Base-by-base conservation (phyloP, 257 asterid species). In the Nicotiana benthamiana region DNA sequence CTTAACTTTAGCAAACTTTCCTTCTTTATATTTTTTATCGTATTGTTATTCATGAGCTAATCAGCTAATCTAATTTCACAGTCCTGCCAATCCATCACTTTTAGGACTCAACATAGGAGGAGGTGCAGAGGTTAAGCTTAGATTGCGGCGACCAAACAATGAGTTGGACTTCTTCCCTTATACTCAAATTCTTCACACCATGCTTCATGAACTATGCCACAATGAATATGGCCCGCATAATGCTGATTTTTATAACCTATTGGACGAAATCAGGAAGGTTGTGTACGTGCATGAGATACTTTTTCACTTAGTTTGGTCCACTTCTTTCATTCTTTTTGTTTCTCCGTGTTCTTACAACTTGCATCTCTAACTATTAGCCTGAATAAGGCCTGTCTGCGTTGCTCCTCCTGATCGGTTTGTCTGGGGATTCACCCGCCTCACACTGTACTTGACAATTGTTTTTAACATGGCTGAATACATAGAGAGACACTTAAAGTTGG, bases 161-260 rank as follows among this genome's bases (percentile, higher is more conserved):
- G 94, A 94, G 86, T 87, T 90, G 88, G 97, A 92, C 79, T 92
- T 94, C 86, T 87, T 86, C 86, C 95, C 94, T 34, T 94, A 85
- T 67, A 79, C 86, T 72, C 94, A 90, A 53, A 87, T 90, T 86
- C 91, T 94, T 9, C 89, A 92, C 81, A 92, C 98, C 64, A 91
- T 94, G 97, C 98, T 94, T 85, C 97, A 92, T 34, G 98, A 94
- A 88, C 97, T 92, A 63, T 94, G 98, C 89, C 98, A 94, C 91
- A 94, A 86, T 22, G 92, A 89, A 68, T 66, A 82, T 82, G 98
- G 97, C 56, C 95, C 97, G 51, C 97, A 92, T 80, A 92, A 94
- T 87, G 79, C 97, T 40, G 90, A 86, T 83, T 94, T 94, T 85
- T 94, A 94, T 94, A 92, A 87, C 83, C 97, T 94, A 57, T 88